Base-by-base conservation (phyloP, 2,329 filamentous ascomycete species). In the Dactylellina cionopaga region DNA sequence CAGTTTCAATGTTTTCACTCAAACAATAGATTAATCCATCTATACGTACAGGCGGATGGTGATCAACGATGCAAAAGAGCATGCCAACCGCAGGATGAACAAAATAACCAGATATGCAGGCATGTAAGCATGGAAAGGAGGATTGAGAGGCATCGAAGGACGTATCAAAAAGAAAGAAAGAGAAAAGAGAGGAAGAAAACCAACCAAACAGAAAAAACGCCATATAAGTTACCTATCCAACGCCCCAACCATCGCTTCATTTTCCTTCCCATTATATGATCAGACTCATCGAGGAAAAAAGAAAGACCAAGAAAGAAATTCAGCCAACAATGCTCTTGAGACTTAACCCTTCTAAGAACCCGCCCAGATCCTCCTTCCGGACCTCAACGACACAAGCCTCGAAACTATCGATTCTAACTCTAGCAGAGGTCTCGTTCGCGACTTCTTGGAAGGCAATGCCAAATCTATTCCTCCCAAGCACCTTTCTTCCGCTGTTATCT, bases 301-400 rank as follows among this genome's bases (percentile, higher is more conserved):
- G 43, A 15, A 47, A 29, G 5, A 46, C n/a, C 15, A 17, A 29
- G 24, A n/a, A n/a, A 59, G 11, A 25, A 47, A 63, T 89, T 51
- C n/a, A 72, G 19, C 59, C 90, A 15, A 98, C 92, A 64, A 72
- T 72, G 46, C 89, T 89, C 85, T 96, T 96, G 86, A 92, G 89
- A 81, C 93, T 97, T 79, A 99, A 81, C 63, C 90, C 89, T 82
- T 99, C 95, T 75, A 99, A 83, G 80, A 99, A 99, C 0, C 90
- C 92, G 13, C 88, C 88, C 25, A 99, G 82, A 81, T 98, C 95
- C 79, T 98, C 95, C 83, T 96, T 97, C 81, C 89, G 89, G n/a
- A 99, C 94, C 80, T 99, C 95, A 47, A 98, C 93, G 5, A 98
- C 95, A 78, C 92, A 96, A 80, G 96, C 92, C 81, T 99, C 95